Evolutionary conservation across 176 grass and related monocot species (phyloP).

Genomic region (Urochloa ruziziensis): DNA sequence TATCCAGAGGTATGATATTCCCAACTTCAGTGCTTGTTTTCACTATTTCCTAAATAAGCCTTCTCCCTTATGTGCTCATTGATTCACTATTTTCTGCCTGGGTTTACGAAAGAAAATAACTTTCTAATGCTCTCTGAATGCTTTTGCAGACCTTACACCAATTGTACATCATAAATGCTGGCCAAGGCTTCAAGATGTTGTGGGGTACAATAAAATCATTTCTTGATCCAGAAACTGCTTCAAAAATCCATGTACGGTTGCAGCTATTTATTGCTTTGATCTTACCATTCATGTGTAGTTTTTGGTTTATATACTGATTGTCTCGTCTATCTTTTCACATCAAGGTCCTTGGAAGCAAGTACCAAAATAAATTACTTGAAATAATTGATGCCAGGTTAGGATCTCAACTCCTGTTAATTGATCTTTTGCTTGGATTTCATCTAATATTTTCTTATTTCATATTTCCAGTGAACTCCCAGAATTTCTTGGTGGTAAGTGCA

Average conservation of each 20-base stretch:
- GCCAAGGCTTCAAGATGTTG: slow-evolving; percentile 89
- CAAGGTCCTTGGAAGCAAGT: slow-evolving; percentile 89
- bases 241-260: slow-evolving; percentile 78
- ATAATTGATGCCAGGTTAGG: slow-evolving; percentile 80
- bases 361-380: slow-evolving; percentile 86
- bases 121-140: slow-evolving; percentile 26
- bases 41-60: background rate
- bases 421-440: slow-evolving; percentile 25
- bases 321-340: slow-evolving; percentile 21
- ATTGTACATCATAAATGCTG: slow-evolving; percentile 93
- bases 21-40: background rate
- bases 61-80: slow-evolving; percentile 2
- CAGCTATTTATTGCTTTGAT: background rate
- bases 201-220: slow-evolving; percentile 93
- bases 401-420: slow-evolving; percentile 5
- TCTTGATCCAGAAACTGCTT: slow-evolving; percentile 95
- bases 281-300: slow-evolving; percentile 6
- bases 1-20: slow-evolving; percentile 81
- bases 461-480: slow-evolving; percentile 84
- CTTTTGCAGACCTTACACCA: slow-evolving; percentile 63
- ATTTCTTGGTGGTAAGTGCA: slow-evolving; percentile 89
- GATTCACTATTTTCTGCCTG: slow-evolving; percentile 22
- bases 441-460: slow-evolving; percentile 35
- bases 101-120: background rate
- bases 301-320: slow-evolving; percentile 19